These are phyloP conservation scores for Endoconidiophora laricicola DNA, from an alignment of 2,329 filamentous ascomycete species.

Conservation along the genomic window DNA sequence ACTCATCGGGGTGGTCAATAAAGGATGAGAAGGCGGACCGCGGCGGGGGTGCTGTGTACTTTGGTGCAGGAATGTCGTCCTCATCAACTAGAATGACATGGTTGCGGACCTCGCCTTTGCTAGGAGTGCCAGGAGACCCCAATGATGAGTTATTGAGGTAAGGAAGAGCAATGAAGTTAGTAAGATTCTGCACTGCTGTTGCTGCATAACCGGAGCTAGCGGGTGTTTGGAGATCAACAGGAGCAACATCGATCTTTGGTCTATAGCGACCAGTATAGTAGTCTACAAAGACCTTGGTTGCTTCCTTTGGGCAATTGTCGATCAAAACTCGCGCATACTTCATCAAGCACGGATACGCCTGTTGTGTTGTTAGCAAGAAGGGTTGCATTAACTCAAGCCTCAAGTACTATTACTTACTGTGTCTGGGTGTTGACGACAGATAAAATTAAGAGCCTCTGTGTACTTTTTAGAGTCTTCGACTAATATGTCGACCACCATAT, in stretches of 20 bases:
- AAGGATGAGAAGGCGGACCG: constrained; percentile 90
- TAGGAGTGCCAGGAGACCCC: constrained; percentile 33
- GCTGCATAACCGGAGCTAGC: constrained; percentile 36
- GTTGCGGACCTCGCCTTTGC: constrained; percentile 33
- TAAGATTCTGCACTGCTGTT: constrained; percentile 71
- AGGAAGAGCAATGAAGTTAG: constrained; percentile 66
- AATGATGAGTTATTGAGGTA: constrained; percentile 57
- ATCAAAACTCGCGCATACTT: constrained; percentile 88
- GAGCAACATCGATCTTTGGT: constrained; percentile 37
- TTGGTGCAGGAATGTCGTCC: constrained; percentile 28
- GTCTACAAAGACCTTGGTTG: constrained; percentile 78
- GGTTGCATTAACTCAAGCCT: neutral
- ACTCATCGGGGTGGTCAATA: constrained; percentile 82
- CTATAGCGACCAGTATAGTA: constrained; percentile 82
- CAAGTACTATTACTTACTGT: constrained; percentile 34
- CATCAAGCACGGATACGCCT: constrained; percentile 80
- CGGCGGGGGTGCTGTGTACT: constrained; percentile 68
- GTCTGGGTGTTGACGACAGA: constrained; percentile 71
- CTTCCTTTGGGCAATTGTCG: constrained; percentile 66
- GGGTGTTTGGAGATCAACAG: constrained; percentile 7
- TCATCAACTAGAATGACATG: constrained; percentile 29
- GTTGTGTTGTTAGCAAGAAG: neutral
- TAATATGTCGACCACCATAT: constrained; percentile 85
- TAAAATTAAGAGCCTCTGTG: constrained; percentile 73
- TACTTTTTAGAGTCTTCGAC: constrained; percentile 93